Evolutionary conservation across 805 yeast species (phyloP), one percentile per base, ranked within the genome.

Genomic region (Diddensiella santjacobensis): DNA sequence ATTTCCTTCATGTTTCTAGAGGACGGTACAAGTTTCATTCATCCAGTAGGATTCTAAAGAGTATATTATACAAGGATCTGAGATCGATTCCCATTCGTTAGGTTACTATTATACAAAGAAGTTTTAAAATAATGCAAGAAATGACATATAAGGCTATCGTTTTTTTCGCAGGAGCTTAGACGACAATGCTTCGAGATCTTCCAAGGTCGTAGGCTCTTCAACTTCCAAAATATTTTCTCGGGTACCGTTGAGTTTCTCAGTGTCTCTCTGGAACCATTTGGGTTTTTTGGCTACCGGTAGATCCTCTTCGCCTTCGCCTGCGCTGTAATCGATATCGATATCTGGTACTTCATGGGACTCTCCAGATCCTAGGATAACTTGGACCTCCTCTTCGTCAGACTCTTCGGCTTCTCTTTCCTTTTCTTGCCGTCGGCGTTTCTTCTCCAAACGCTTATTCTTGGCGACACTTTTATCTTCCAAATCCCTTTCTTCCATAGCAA

Each of bases 201-300:
- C 96, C 64, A 93, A 72, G 15, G 96, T 85, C 60, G 87, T 85
- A 13, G 97, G 97, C 59, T 82, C 87, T 58, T 87, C 95, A 40
- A 87, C 73, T 69, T 90, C 96, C 51, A 86, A 71, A 41, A 84
- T 69, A 15, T 65, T 65, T 20, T 45, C 51, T 18, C 61, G 63
- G 29, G 66, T 68, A 38, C 64, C 62, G 29, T 58, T 53, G 40
- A 58, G 60, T 11, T 6, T n/a, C n/a, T n/a, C 8, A 15, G 18
- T 13, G 37, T 68, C 69, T 40, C 64, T 65, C 52, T 70, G 66
- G 57, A 66, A 67, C 69, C 71, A 66, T 54, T 69, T 66, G 6
- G 69, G 57, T 51, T 61, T 65, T 60, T 67, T 68, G 29, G 64
- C 31, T 5, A 59, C 62, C 33, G 61, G 65, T 30, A 57, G 60